Conservation (phyloP, 148 eudicot species). For the Vaccinium vitisidaea region DNA sequence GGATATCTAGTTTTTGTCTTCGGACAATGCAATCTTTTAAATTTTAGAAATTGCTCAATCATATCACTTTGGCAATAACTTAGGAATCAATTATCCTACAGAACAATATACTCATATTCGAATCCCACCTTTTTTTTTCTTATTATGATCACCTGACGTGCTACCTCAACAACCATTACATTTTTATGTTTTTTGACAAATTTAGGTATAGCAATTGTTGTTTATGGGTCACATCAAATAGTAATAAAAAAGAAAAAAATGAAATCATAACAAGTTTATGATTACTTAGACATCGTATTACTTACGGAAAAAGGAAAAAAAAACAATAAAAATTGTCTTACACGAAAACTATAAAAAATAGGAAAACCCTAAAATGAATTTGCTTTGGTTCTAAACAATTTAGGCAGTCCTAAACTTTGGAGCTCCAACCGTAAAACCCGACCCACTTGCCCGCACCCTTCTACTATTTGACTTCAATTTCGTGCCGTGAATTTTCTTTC, state of each 20-base stretch:
- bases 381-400: background rate
- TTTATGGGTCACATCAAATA: too few relatives aligned
- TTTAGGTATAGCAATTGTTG: background rate
- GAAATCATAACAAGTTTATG: background rate
- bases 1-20: too few relatives aligned
- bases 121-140: background rate
- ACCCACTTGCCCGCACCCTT: background rate
- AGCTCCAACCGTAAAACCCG: background rate
- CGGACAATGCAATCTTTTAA: too few relatives aligned
- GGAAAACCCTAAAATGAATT: background rate
- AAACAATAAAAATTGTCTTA: background rate
- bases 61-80: too few relatives aligned
- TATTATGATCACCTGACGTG: background rate
- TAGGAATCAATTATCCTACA: too few relatives aligned
- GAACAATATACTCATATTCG: background rate
- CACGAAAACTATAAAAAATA: background rate
- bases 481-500: slow-evolving; percentile 26
- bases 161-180: background rate
- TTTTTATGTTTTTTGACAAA: background rate
- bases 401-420: background rate
- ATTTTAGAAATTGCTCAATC: too few relatives aligned
- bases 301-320: background rate
- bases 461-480: background rate
- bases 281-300: background rate
- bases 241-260: too few relatives aligned